These are phyloP conservation scores for Solanum megistacrolobum DNA, from an alignment of 257 asterid species.

Conservation along the genomic window DNA sequence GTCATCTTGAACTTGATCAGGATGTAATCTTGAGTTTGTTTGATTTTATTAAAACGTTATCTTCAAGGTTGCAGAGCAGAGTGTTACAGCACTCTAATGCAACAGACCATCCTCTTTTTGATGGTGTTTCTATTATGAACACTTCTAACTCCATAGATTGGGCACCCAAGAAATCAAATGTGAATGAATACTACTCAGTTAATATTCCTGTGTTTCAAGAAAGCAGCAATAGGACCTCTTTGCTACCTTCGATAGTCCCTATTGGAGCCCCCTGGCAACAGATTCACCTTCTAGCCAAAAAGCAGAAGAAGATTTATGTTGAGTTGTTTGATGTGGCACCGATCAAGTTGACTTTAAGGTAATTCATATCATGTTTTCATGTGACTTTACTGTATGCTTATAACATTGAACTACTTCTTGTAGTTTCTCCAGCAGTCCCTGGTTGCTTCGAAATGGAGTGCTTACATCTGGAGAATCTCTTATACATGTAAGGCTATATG, in stretches of 20 bases:
- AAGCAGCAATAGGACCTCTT: conserved; percentile 20
- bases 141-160: conserved; percentile 12
- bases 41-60: conserved; percentile 52
- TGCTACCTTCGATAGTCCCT: conserved; percentile 58
- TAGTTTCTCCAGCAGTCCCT: conserved; percentile 96
- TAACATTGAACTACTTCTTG: conserved; percentile 17
- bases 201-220: conserved; percentile 23
- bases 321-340: conserved; percentile 84
- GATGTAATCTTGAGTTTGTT: conserved; percentile 68
- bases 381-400: conserved; percentile 1
- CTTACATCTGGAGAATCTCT: conserved; percentile 89
- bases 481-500: conserved; percentile 46
- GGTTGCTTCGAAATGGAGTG: conserved; percentile 85
- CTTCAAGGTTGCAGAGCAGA: conserved; percentile 54
- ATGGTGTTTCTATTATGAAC: background rate
- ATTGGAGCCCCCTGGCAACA: conserved; percentile 99
- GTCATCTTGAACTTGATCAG: conserved; percentile 87
- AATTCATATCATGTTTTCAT: conserved; percentile 1
- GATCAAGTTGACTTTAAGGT: conserved; percentile 74
- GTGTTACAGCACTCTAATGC: conserved; percentile 35
- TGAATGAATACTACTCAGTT: conserved; percentile 18
- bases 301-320: conserved; percentile 77
- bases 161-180: conserved; percentile 18
- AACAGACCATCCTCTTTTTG: conserved; percentile 32
- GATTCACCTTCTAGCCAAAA: conserved; percentile 56